A percentile compares a stretch with the other conserved stretches of the same genome.
Evolutionary conservation across 2,329 filamentous ascomycete genomes (phyloP).

Genomic region (Diaporthe sp.): DNA sequence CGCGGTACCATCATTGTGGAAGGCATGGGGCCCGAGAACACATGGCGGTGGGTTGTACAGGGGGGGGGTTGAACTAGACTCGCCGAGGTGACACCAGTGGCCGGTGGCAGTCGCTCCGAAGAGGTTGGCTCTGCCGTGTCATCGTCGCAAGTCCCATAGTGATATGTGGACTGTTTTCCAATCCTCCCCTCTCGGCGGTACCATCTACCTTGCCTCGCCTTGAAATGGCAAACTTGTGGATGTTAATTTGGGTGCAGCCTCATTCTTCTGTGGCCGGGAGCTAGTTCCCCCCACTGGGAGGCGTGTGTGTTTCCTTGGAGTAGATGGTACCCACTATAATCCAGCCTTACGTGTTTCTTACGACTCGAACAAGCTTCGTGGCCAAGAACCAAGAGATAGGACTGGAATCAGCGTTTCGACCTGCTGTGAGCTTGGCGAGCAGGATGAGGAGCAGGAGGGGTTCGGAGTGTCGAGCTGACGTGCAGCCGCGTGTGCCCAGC

Average conservation of each 20-base stretch:
- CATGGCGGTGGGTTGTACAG: not conserved
- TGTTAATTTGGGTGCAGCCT: not conserved
- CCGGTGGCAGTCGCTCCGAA: not conserved
- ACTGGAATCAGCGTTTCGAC: not conserved
- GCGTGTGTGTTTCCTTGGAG: not conserved
- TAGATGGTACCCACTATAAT: not conserved
- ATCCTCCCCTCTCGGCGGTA: not conserved
- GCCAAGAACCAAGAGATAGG: conserved; percentile 18
- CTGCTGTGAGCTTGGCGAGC: conserved; percentile 8
- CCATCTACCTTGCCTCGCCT: not conserved
- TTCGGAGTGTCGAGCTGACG: not conserved
- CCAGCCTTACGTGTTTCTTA: conserved; percentile 6
- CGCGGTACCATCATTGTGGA: too few species aligned
- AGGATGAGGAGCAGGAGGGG: not conserved
- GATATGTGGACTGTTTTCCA: not conserved
- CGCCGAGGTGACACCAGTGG: not conserved
- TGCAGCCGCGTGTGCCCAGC: not conserved
- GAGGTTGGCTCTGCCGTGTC: not conserved
- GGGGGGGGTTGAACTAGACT: not conserved
- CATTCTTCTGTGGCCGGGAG: not conserved
- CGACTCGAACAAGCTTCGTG: conserved; percentile 10
- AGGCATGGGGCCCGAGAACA: too few species aligned
- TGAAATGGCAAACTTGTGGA: not conserved
- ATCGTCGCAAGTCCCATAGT: not conserved
- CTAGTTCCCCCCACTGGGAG: not conserved